phyloP scores from a whole-genome alignment of 2,329 filamentous ascomycete genomes.

The Colletotrichum musicola region DNA sequence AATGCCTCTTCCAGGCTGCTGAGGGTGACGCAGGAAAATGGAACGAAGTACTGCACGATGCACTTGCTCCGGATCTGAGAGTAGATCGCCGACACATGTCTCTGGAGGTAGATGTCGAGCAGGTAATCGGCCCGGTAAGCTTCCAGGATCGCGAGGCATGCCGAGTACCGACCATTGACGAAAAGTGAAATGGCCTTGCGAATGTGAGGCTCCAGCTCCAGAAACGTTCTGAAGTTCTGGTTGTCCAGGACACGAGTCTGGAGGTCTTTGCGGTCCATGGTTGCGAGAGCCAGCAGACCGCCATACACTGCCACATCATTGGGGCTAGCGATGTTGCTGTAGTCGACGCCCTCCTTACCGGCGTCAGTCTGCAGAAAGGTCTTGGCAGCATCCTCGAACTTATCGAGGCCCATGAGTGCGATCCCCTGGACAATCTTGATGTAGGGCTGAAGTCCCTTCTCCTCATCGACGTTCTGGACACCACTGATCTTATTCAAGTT shows the following conservation, averaged over 20 bases:
- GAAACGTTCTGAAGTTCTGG: constrained; percentile 82
- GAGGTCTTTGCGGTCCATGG: constrained; percentile 84
- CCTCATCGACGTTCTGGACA: constrained; percentile 57
- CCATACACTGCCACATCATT: constrained; percentile 96
- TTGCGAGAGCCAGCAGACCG: constrained; percentile 88
- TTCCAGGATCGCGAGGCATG: constrained; percentile 85
- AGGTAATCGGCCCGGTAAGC: constrained; percentile 86
- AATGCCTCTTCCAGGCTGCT: constrained; percentile 84
- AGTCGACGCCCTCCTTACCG: constrained; percentile 55
- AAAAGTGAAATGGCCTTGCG: constrained; percentile 91
- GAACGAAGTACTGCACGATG: constrained; percentile 91
- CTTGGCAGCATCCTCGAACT: constrained; percentile 74
- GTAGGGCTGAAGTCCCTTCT: constrained; percentile 65
- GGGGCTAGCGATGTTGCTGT: constrained; percentile 79
- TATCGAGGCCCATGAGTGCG: constrained; percentile 60
- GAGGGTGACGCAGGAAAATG: constrained; percentile 89
- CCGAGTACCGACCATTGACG: constrained; percentile 89
- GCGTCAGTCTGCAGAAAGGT: constrained; percentile 75
- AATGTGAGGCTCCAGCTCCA: constrained; percentile 94
- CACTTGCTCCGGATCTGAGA: constrained; percentile 86
- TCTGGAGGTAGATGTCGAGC: constrained; percentile 88
- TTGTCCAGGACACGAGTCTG: constrained; percentile 85
- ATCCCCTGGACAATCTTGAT: constrained; percentile 65
- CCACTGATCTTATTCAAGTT: constrained; percentile 73
- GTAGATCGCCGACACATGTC: constrained; percentile 79